Conservation (phyloP, 225 moss, liverwort and hornwort genomes). For the Neckera pumila region DNA sequence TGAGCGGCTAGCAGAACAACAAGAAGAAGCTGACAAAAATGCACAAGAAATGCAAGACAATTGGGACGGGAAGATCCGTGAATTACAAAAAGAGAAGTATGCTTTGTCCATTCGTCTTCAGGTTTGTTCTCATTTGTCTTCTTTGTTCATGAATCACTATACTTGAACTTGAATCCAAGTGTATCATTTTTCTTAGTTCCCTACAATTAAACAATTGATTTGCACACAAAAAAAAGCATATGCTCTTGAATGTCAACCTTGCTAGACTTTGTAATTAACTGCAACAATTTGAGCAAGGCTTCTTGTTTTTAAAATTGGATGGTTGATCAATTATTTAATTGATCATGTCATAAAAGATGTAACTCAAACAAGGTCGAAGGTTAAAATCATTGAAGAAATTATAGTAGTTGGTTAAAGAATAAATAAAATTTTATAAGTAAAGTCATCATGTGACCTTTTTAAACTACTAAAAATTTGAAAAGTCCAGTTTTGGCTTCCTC, state of each 20-base stretch:
- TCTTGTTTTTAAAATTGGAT: background rate
- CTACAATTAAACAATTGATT: background rate
- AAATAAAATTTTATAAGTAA: background rate
- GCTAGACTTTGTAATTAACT: background rate
- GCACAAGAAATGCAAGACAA: slow-evolving; percentile 41
- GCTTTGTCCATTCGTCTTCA: slow-evolving; percentile 60
- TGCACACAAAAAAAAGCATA: background rate
- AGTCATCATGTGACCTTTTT: no score
- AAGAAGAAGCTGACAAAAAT: slow-evolving; percentile 35
- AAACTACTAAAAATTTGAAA: background rate
- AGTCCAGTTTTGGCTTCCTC: background rate
- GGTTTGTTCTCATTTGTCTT: slow-evolving; percentile 14
- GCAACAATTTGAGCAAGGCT: background rate
- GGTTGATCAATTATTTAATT: background rate
- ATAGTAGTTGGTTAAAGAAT: background rate
- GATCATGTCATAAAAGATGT: background rate
- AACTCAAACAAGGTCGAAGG: no score
- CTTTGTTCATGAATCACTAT: background rate
- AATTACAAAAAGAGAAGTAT: slow-evolving; percentile 68
- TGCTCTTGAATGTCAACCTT: background rate
- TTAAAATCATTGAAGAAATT: background rate
- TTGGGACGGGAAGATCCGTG: slow-evolving; percentile 56
- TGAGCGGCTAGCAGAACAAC: slow-evolving; percentile 28
- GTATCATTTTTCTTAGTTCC: background rate
- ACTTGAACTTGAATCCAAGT: background rate